A percentile compares a stretch with the other conserved stretches of the same genome.
These are phyloP conservation scores for Crepidotus sp. DNA, from an alignment of 1,284 basidiomycete species.

Conservation along the genomic window DNA sequence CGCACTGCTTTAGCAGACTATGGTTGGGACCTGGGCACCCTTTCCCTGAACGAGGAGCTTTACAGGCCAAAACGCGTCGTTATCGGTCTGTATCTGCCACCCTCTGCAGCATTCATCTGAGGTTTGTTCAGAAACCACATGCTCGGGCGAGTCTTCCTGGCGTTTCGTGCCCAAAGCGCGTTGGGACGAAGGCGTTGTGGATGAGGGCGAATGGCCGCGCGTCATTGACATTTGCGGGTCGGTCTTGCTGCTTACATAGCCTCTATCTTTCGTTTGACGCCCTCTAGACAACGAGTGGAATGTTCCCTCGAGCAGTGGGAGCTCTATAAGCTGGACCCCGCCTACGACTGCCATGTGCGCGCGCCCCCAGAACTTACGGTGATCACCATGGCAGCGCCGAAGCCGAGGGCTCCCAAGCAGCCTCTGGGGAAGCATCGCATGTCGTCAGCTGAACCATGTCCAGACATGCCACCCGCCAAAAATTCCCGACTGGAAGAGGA, in stretches of 20 bases:
- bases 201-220: conserved; percentile 66
- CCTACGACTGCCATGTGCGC: conserved; percentile 54
- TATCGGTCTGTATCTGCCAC: conserved; percentile 23
- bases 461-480: conserved; percentile 23
- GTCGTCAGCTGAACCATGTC: conserved; percentile 18
- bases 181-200: conserved; percentile 41
- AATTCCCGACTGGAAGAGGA: conserved; percentile 24
- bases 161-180: conserved; percentile 65
- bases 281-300: conserved; percentile 36
- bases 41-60: conserved; percentile 38
- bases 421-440: conserved; percentile 20
- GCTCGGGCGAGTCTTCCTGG: conserved; percentile 49
- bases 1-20: conserved; percentile 43
- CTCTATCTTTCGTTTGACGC: conserved; percentile 8
- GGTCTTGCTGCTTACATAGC: conserved; percentile 22
- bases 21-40: conserved; percentile 27
- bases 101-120: neutral
- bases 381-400: conserved; percentile 27
- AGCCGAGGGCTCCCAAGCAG: conserved; percentile 16
- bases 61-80: conserved; percentile 60
- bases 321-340: conserved; percentile 67
- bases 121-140: conserved; percentile 35
- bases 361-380: conserved; percentile 34
- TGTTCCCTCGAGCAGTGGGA: conserved; percentile 73
- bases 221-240: conserved; percentile 60